Evolutionary conservation across 192 early-diverging fungal species (phyloP).

Genomic region (Linnemannia zychae): DNA sequence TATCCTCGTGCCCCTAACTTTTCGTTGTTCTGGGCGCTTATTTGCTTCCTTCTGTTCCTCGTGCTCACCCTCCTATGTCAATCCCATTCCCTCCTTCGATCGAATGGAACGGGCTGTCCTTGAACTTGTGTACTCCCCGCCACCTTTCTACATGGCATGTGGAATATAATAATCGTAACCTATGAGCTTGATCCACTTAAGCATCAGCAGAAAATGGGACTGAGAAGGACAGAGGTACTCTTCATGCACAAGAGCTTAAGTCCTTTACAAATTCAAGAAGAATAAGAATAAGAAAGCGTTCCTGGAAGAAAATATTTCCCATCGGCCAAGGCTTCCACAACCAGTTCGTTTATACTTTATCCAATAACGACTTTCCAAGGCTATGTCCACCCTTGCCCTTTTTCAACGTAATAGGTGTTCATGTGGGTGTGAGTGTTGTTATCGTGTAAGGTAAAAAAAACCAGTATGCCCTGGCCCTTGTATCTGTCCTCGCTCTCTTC

Average conservation of each 20-base stretch:
- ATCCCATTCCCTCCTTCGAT: not conserved
- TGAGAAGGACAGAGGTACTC: too few species aligned
- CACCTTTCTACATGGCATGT: not conserved
- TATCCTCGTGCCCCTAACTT: not conserved
- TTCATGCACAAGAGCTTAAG: too few species aligned
- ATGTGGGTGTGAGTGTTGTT: not conserved
- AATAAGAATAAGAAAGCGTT: too few species aligned
- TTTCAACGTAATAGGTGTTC: not conserved
- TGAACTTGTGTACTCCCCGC: not conserved
- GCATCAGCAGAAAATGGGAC: not conserved
- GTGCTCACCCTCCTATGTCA: not conserved
- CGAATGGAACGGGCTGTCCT: not conserved
- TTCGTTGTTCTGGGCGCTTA: not conserved
- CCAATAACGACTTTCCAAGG: too few species aligned
- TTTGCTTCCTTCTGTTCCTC: not conserved
- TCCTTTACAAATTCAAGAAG: too few species aligned
- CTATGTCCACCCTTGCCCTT: too few species aligned
- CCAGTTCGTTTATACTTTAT: too few species aligned
- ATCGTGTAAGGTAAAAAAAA: not conserved
- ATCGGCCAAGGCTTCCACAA: too few species aligned
- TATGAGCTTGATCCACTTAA: constrained; percentile 1
- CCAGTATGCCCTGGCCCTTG: not conserved
- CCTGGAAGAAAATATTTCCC: too few species aligned
- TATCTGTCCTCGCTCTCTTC: not conserved
- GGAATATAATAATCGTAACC: not conserved